phyloP scores from a whole-genome alignment of 257 asterid genomes.

The Plantago major region DNA sequence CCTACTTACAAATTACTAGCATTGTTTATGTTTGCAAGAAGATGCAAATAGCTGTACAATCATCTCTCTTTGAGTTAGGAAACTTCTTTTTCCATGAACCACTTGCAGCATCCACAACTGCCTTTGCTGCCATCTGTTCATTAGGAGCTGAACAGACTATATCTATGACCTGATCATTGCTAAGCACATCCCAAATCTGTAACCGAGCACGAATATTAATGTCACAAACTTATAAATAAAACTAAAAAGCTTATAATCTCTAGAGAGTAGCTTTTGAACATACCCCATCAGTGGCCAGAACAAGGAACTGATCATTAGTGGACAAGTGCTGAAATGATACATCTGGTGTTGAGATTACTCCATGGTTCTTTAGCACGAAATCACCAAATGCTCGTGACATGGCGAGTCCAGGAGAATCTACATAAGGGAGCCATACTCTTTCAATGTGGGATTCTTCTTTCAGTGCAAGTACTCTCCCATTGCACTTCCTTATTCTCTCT shows the following conservation, averaged over 20 bases:
- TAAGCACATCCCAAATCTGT: constrained; percentile 88
- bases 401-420: constrained; percentile 80
- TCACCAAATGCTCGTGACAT: constrained; percentile 90
- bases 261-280: neutral
- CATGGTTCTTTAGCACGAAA: constrained; percentile 57
- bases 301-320: constrained; percentile 58
- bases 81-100: constrained; percentile 58
- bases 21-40: constrained; percentile 28
- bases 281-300: constrained; percentile 89
- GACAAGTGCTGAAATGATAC: constrained; percentile 48
- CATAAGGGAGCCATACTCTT: constrained; percentile 77
- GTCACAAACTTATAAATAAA: neutral
- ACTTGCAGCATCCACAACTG: constrained; percentile 62
- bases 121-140: constrained; percentile 59
- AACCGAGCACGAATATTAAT: neutral
- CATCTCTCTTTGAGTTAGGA: constrained; percentile 67
- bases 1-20: too few species aligned
- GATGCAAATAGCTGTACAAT: constrained; percentile 60
- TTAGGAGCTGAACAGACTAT: constrained; percentile 39
- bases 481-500: constrained; percentile 66
- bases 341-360: constrained; percentile 65
- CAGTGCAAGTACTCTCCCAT: constrained; percentile 63
- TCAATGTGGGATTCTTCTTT: constrained; percentile 63
- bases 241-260: neutral
- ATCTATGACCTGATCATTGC: constrained; percentile 49